Evolutionary conservation across 768 basidiomycete species (phyloP), one percentile per base, ranked within the genome.

Genomic region (Lentinus brumalis): DNA sequence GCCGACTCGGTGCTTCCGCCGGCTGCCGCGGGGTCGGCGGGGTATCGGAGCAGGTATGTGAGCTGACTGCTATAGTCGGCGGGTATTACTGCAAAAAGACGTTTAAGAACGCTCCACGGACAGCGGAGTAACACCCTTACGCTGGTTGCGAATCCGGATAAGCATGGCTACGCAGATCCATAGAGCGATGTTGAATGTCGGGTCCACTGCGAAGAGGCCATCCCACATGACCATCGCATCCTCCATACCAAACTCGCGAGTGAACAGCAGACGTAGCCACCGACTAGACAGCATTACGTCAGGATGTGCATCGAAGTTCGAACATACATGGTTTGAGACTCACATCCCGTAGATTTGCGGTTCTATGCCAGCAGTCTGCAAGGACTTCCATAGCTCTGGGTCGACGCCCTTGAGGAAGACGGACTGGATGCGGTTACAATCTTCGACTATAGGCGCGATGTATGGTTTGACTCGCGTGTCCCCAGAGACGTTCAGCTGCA

Each of bases 301-400:
- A 70, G 53, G 40, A 45, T 29, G 31, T 38, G 4, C 14, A 50
- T 5, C 31, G 14, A 12, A 29, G 29, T 47, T 5, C 31, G 14
- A 12, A 29, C 21, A 31, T 5, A 1, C 35, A 31, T 4, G 31
- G 44, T 14, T 30, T 12, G 16, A n/a, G 39, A 42, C 92, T 73
- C 74, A 95, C 91, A 98, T 95, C 58, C 93, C 94, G 76, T 94
- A 99, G 18, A 98, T 91, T 71, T 98, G 97, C 5, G 96, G 95
- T 73, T 99, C 97, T 44, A 98, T 88, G 6, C 91, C 91, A 41
- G 86, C 83, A 39, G 81, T 82, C 65, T 92, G 88, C 77, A 99
- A 78, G 53, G 83, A 80, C 60, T 84, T 82, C 80, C 87, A 89
- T 21, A 98, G 76, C 45, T 84, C 73, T 16, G 93, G 93, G 73